These are phyloP conservation scores for Cinnamomum micranthum DNA, from an alignment of 164 flowering plant species.

Conservation along the genomic window DNA sequence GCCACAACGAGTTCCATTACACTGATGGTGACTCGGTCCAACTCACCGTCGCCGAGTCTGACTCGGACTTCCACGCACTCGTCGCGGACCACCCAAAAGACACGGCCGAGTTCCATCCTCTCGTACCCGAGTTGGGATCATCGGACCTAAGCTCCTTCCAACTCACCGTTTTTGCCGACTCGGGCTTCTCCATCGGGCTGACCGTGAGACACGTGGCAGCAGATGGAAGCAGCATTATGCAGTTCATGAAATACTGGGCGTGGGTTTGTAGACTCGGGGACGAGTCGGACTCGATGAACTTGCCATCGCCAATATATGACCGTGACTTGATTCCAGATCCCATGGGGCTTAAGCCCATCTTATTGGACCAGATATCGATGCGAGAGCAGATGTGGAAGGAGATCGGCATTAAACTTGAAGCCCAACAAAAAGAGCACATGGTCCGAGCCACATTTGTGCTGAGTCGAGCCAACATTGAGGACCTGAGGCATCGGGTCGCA, in stretches of 20 bases:
- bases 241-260: constrained; percentile 17
- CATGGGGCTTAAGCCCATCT: constrained; percentile 3
- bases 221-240: constrained; percentile 7
- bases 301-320: constrained; percentile 16
- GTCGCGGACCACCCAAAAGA: background rate
- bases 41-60: constrained; percentile 14
- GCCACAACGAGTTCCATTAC: constrained; percentile 20
- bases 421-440: background rate
- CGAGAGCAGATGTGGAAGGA: background rate
- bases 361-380: background rate
- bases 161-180: constrained; percentile 9
- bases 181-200: constrained; percentile 15
- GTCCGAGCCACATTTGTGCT: constrained; percentile 32
- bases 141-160: constrained; percentile 9
- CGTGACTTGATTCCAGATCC: constrained; percentile 24
- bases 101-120: constrained; percentile 1
- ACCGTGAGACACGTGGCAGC: background rate
- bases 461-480: constrained; percentile 7
- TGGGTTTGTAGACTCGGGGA: background rate
- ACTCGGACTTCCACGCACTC: constrained; percentile 4
- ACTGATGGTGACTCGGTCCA: constrained; percentile 26
- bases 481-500: background rate
- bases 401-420: background rate
- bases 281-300: background rate
- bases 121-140: constrained; percentile 2